Base-by-base conservation (phyloP, 345 rosid genomes). In the Eutrema japonicum region DNA sequence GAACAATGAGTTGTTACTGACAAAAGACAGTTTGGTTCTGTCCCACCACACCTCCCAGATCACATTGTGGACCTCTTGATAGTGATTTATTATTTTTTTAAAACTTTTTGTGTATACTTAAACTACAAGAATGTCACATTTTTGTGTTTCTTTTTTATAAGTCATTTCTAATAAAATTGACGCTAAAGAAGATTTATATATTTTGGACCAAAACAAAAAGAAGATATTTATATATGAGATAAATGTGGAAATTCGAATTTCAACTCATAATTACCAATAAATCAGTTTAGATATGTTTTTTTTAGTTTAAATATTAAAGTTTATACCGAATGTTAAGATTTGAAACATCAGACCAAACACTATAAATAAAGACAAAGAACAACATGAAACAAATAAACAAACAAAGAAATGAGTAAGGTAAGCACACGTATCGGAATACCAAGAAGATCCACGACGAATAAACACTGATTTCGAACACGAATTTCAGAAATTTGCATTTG, bases 1-100 rank as follows among this genome's bases (percentile, higher is more conserved):
- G 80, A 64, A 66, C 80, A 77, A 77, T 71, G 80, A 77, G 80
- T 76, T 77, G 80, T 71, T 41, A 49, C 76, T 71, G 80, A 64
- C 80, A 77, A 64, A 70, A 56, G 80, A 77, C 76, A 77, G 68
- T 77, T 70, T 50, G 49, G 36, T 57, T 63, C 32, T 64, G 72
- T 64, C 72, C 71, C 76, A 77, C 80, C 61, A 70, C 62, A 64
- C 54, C 75, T 55, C 45, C 56, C 42, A 53, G 51, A 69, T 76
- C 79, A 37, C 70, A 64, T 69, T 69, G 50, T 53, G 74, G 65
- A 75, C 50, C 73, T 59, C 73, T 59, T 45, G 26, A 46, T 35
- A 8, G 7, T 54, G 18, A 26, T 2, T 46, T 67, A 12, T 2
- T 51, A 36, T 48, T 27, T 50, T 4, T 9, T 46, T n/a, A n/a